Evolutionary conservation across 2,329 filamentous ascomycete genomes (phyloP).

Genomic region (Aspergillus pseudoterreus): DNA sequence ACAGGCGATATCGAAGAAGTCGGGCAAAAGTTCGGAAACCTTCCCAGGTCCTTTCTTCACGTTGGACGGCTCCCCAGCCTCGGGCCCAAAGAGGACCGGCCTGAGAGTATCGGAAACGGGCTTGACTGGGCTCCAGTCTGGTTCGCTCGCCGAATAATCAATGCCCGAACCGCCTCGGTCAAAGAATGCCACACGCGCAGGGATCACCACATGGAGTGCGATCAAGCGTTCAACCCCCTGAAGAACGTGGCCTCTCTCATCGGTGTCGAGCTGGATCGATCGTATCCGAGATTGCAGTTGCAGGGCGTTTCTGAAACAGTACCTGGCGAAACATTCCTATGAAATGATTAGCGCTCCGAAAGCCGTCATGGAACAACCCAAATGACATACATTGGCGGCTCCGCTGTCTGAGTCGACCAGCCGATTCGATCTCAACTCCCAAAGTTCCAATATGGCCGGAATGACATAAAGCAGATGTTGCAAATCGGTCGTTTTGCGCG

Average conservation of each 20-base stretch:
- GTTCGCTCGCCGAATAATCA: slow-evolving; percentile 31
- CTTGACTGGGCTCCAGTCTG: slow-evolving; percentile 32
- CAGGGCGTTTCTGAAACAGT: slow-evolving; percentile 33
- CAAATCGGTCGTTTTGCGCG: slow-evolving; percentile 28
- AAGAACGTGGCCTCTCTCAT: slow-evolving; percentile 28
- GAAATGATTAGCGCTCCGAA: slow-evolving; percentile 8
- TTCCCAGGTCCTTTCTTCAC: slow-evolving; percentile 22
- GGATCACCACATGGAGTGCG: slow-evolving; percentile 41
- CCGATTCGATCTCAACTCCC: slow-evolving; percentile 35
- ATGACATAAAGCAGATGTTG: slow-evolving; percentile 33
- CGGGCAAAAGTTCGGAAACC: slow-evolving; percentile 33
- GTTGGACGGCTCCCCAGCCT: slow-evolving; percentile 8
- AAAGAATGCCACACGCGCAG: slow-evolving; percentile 37
- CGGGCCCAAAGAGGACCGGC: slow-evolving; percentile 29
- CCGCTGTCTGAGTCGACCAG: slow-evolving; percentile 30
- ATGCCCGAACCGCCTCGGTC: slow-evolving; percentile 31
- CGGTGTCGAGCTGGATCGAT: slow-evolving; percentile 25
- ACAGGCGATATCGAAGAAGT: slow-evolving; percentile 46
- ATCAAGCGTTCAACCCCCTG: slow-evolving; percentile 35
- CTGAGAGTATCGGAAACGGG: slow-evolving; percentile 34
- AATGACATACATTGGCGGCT: slow-evolving; percentile 30
- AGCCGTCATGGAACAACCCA: background rate
- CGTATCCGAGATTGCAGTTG: slow-evolving; percentile 29
- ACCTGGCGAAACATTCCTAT: slow-evolving; percentile 28
- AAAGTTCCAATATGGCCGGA: slow-evolving; percentile 32